Conservation (phyloP, 2,329 filamentous ascomycete species). For the Cercospora sp. region DNA sequence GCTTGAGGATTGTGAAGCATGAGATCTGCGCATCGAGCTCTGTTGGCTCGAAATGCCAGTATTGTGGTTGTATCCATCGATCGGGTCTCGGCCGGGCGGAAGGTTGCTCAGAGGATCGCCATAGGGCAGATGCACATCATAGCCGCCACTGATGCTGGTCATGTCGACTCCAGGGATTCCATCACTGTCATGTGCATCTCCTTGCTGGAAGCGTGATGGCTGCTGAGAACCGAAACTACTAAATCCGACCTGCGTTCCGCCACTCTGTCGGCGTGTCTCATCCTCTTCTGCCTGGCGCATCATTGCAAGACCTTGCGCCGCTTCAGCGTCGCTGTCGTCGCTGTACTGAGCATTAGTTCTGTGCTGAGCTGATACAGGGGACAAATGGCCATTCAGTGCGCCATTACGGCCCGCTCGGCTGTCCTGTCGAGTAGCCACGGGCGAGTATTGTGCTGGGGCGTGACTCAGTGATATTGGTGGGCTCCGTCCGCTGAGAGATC, state of each 20-base stretch:
- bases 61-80: conserved; percentile 37
- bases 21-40: conserved; percentile 49
- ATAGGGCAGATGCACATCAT: conserved; percentile 62
- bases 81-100: conserved; percentile 38
- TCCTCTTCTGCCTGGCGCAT: conserved; percentile 79
- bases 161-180: conserved; percentile 69
- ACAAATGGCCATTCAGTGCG: conserved; percentile 48
- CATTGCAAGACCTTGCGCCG: conserved; percentile 77
- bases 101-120: conserved; percentile 53
- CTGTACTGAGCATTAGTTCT: conserved; percentile 51
- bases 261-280: conserved; percentile 60
- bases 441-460: conserved; percentile 30
- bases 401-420: conserved; percentile 30
- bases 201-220: conserved; percentile 42
- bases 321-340: conserved; percentile 87
- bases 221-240: conserved; percentile 48
- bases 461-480: conserved; percentile 44
- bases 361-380: conserved; percentile 47
- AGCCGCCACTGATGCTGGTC: conserved; percentile 72
- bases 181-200: conserved; percentile 68
- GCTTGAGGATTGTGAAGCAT: conserved; percentile 44
- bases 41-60: conserved; percentile 47
- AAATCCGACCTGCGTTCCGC: conserved; percentile 54
- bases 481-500: conserved; percentile 29
- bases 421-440: conserved; percentile 31